Base-by-base conservation (phyloP, 495 filamentous ascomycete genomes). In the Lineolata rhizophorae region DNA sequence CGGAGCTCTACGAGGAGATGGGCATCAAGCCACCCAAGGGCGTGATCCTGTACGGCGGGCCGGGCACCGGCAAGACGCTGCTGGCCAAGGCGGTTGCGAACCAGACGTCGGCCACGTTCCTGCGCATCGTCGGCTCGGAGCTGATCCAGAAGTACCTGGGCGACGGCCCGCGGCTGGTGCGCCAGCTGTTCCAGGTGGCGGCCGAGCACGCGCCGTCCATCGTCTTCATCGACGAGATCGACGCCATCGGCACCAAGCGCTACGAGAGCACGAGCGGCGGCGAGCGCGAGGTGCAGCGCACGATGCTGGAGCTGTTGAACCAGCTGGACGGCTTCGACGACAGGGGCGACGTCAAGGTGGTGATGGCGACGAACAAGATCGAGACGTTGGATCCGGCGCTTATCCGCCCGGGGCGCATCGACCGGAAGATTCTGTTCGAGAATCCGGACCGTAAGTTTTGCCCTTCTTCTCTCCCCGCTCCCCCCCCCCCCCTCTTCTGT, bases 331-430 rank as follows among this genome's bases (percentile, higher is more conserved):
- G 87, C 36, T 99, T 99, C 56, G 87, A 99, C 54, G 87, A 99
- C 53, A 76, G 87, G 41, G 87, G 87, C 40, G 87, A 99, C 52
- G 90, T 99, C 52, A 99, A 99, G 63, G 87, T 99, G 32, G 82
- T 99, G 53, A 92, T 99, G 80, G 87, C 87, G 12, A 99, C 87
- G 30, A 99, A 99, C 67, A 99, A 99, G 66, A 99, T 99, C 40
- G 87, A 99, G 47, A 92, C 82, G 2, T 62, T 99, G 17, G 87
- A 99, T 45, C 87, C 87, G 28, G 87, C 87, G 29, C 61, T 99
- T 40, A 99, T 99, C 50, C 74, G 87, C 38, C 87, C 87, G 29
- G 87, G 87, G 42, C 81, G 87, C 68, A 99, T 99, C 47, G 87
- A 99, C 54, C 76, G 87, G 29, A 97, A 99, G 65, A 95, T 99